phyloP scores from a whole-genome alignment of 148 eudicot species.

The Simmondsia chinensis region DNA sequence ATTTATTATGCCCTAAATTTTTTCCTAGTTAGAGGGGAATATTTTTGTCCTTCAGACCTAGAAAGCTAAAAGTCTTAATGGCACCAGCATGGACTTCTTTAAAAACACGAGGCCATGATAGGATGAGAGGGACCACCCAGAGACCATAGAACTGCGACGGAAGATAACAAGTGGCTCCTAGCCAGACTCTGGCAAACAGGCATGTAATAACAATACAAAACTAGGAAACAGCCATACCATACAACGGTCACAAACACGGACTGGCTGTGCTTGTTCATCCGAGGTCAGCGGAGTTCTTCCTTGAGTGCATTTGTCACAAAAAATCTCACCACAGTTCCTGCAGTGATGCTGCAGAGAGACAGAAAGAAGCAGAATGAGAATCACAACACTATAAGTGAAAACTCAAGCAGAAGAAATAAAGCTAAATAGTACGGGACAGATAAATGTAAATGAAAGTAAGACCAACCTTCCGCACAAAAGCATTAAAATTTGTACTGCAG shows the following conservation, averaged over 20 bases:
- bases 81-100: too few relatives aligned
- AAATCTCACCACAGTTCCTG: constrained; percentile 92
- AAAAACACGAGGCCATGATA: too few relatives aligned
- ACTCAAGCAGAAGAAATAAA: not conserved
- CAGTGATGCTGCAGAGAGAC: constrained; percentile 77
- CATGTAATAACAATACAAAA: constrained; percentile 19
- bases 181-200: too few relatives aligned
- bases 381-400: not conserved
- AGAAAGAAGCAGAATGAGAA: not conserved
- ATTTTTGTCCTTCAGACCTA: too few relatives aligned
- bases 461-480: constrained; percentile 77
- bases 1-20: too few relatives aligned
- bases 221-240: constrained; percentile 44
- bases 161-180: not conserved
- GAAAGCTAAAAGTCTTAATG: too few relatives aligned
- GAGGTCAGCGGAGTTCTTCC: constrained; percentile 77
- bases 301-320: constrained; percentile 94
- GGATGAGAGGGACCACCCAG: too few relatives aligned
- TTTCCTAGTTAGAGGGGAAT: too few relatives aligned
- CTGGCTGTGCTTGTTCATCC: constrained; percentile 64
- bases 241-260: constrained; percentile 94
- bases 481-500: constrained; percentile 59
- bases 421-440: too few relatives aligned
- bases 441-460: not conserved
- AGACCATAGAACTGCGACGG: not conserved